phyloP scores from a whole-genome alignment of 768 basidiomycete species.

The Amanita rimosa region DNA sequence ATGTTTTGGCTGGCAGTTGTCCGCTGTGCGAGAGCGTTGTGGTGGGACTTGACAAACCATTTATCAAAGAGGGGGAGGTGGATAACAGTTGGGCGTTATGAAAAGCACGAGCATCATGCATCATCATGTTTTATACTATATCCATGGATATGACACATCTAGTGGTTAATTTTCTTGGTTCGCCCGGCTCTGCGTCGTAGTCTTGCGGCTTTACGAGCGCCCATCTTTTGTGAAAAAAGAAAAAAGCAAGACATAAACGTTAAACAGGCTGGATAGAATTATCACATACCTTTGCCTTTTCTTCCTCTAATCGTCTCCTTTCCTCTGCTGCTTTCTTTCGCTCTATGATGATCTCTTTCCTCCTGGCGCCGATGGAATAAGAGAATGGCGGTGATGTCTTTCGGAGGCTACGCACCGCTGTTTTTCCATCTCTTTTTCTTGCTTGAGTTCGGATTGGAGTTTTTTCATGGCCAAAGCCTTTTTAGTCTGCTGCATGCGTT shows the following conservation, averaged over 20 bases:
- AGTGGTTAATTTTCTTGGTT: slow-evolving; percentile 65
- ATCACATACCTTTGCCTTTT: slow-evolving; percentile 42
- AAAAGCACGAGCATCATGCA: slow-evolving; percentile 8
- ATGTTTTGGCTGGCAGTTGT: slow-evolving; percentile 79
- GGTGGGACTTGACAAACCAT: slow-evolving; percentile 77
- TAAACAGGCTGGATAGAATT: neutral
- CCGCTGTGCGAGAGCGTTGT: slow-evolving; percentile 90
- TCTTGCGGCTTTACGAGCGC: slow-evolving; percentile 66
- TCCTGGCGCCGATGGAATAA: slow-evolving; percentile 25
- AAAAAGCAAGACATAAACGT: slow-evolving; percentile 6
- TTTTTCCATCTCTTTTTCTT: slow-evolving; percentile 63
- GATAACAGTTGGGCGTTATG: slow-evolving; percentile 72
- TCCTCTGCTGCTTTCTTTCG: slow-evolving; percentile 69
- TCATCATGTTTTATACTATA: slow-evolving; percentile 7
- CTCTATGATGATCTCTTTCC: slow-evolving; percentile 56
- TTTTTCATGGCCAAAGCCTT: slow-evolving; percentile 62
- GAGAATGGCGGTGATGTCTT: neutral
- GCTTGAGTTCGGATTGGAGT: slow-evolving; percentile 59
- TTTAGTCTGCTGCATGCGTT: slow-evolving; percentile 58
- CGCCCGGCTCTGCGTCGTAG: slow-evolving; percentile 63
- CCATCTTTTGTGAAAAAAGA: slow-evolving; percentile 50
- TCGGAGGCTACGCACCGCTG: slow-evolving; percentile 31
- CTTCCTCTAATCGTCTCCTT: slow-evolving; percentile 52
- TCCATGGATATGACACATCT: neutral
- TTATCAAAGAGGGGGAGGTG: slow-evolving; percentile 67